Base-by-base conservation (phyloP, 768 basidiomycete genomes). In the Fistulinella prunicolor region DNA sequence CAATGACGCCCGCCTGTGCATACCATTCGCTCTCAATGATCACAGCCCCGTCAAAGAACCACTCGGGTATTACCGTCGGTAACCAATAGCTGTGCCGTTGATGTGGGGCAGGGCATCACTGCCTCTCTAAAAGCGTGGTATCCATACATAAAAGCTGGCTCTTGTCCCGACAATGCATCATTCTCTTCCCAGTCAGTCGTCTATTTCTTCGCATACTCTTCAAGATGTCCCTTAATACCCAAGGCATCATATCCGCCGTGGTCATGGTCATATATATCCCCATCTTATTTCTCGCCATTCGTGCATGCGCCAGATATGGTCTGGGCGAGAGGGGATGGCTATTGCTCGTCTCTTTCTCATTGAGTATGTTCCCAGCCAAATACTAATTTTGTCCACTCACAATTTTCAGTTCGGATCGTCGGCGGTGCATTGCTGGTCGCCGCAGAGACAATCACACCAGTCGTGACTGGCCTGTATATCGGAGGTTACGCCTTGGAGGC, bases 261-360 rank as follows among this genome's bases (percentile, higher is more conserved):
- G 72, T 79, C 54, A 70, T 88, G 38, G 78, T 66, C 13, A 76
- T 82, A 51, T 87, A 85, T 63, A 58, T 75, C 23, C 86, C 83
- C 22, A 62, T 86, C 56, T 62, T 77, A 19, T 51, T 70, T 43
- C 44, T 82, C 30, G 71, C 79, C 1, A 24, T 75, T 40, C 60
- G 73, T 35, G 63, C 84, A 39, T 65, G 74, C 40, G 58, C 73
- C 42, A 78, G 73, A 26, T 81, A 86, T 70, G 79, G 84, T 55
- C 64, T 77, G 47, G 71, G 75, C 36, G 77, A 82, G 62, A 79
- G 75, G 24, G 85, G 82, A 49, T 88, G 83, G 83, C 63, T 86
- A n/a, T 78, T 79, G 53, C 71, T 86, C n/a, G 70, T 78, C 38
- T 65, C 83, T 12, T 84, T 87, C 51, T 74, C 82, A 10, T 51